These are phyloP conservation scores for Phalaenopsis aphrodite DNA, from an alignment of 106 monocot species.

Conservation along the genomic window DNA sequence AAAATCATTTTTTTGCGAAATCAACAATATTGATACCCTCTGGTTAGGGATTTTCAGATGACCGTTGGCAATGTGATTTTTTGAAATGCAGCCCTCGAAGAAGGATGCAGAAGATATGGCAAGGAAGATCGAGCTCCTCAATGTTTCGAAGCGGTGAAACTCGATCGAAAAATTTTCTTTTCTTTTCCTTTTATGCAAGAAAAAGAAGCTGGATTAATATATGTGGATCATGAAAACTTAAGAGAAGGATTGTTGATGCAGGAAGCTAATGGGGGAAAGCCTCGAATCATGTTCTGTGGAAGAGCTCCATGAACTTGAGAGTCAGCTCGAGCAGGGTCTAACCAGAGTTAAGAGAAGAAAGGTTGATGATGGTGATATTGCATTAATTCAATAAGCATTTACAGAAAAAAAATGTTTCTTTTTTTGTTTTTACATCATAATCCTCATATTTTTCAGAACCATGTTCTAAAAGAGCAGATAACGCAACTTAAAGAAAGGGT, in stretches of 20 bases:
- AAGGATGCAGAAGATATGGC: constrained; percentile 13
- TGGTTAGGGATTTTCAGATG: too few species aligned
- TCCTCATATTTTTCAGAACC: constrained; percentile 4
- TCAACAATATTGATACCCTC: too few species aligned
- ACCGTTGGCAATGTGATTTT: background rate
- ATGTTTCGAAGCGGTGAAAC: constrained; percentile 23
- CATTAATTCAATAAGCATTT: background rate
- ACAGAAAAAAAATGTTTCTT: background rate
- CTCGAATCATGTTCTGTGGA: constrained; percentile 31
- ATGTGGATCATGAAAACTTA: background rate
- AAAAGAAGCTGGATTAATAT: background rate
- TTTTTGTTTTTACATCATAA: background rate
- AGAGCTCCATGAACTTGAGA: constrained; percentile 41
- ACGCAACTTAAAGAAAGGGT: constrained; percentile 1
- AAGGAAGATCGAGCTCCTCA: constrained; percentile 27
- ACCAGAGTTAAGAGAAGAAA: constrained; percentile 35
- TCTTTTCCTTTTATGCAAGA: background rate
- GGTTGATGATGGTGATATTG: constrained; percentile 8
- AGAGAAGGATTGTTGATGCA: constrained; percentile 5
- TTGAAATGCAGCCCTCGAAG: constrained; percentile 23
- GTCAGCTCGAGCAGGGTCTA: constrained; percentile 36
- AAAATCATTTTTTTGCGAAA: too few species aligned
- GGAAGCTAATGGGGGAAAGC: constrained; percentile 46
- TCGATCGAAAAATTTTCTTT: background rate
- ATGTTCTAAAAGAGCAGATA: background rate